A percentile compares a stretch with the other conserved stretches of the same genome.
These are phyloP conservation scores for Yamadazyma jaroonii DNA, from an alignment of 1,139 yeast genomes.

Conservation along the genomic window DNA sequence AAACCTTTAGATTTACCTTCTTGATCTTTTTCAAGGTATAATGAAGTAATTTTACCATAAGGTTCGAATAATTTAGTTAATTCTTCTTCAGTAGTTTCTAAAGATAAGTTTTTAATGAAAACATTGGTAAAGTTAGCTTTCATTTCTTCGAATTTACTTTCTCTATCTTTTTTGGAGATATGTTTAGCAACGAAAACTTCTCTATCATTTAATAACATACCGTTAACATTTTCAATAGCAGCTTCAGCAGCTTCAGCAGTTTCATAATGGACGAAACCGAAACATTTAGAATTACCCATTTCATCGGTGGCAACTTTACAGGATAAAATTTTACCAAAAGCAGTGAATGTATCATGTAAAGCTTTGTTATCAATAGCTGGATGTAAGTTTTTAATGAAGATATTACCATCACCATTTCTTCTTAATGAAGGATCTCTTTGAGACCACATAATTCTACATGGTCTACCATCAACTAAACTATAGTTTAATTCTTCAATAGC, in stretches of 20 bases:
- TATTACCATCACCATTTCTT: conserved; percentile 95
- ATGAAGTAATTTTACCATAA: conserved; percentile 82
- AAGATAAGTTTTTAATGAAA: conserved; percentile 84
- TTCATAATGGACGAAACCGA: conserved; percentile 97
- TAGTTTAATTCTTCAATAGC: conserved; percentile 97
- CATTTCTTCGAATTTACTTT: conserved; percentile 87
- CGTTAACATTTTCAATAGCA: conserved; percentile 97
- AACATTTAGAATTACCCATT: conserved; percentile 89
- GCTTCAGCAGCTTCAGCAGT: conserved; percentile 89
- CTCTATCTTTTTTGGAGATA: conserved; percentile 91
- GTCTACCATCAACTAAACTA: conserved; percentile 89
- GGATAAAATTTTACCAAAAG: conserved; percentile 93
- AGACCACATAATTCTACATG: conserved; percentile 99
- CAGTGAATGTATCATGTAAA: conserved; percentile 95
- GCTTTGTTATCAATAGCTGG: conserved; percentile 99
- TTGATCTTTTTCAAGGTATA: conserved; percentile 75
- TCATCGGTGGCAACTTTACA: conserved; percentile 98
- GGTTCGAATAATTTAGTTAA: conserved; percentile 70
- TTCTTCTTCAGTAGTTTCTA: conserved; percentile 70
- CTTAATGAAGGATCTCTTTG: conserved; percentile 98
- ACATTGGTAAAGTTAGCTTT: conserved; percentile 94
- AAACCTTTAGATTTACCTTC: conserved; percentile 95
- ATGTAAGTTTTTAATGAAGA: conserved; percentile 97
- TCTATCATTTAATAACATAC: conserved; percentile 96
- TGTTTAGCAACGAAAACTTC: conserved; percentile 97